Evolutionary conservation across 306 rosid genomes (phyloP).

Genomic region (Bauhinia variegata): DNA sequence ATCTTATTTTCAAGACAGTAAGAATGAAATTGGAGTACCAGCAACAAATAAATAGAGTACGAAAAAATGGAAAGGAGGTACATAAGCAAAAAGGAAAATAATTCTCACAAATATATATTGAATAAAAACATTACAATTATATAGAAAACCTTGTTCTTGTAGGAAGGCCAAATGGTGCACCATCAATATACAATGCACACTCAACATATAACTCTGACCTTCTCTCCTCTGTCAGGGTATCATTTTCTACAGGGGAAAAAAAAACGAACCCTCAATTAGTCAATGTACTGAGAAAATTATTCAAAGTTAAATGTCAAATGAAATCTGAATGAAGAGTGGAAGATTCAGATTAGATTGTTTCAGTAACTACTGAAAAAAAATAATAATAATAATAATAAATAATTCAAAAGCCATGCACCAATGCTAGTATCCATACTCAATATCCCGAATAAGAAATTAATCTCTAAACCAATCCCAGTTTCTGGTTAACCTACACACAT

Average conservation of each 20-base stretch:
- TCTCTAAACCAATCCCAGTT: too few relatives aligned
- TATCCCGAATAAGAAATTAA: constrained; percentile 24
- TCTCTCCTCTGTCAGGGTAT: constrained; percentile 62
- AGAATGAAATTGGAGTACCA: not conserved
- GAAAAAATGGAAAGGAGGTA: not conserved
- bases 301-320: too few relatives aligned
- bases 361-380: not conserved
- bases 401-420: not conserved
- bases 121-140: not conserved
- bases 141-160: constrained; percentile 76
- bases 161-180: constrained; percentile 93
- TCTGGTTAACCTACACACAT: too few relatives aligned
- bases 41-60: not conserved
- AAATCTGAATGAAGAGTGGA: not conserved
- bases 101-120: constrained; percentile 8
- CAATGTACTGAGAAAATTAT: not conserved
- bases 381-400: too few relatives aligned
- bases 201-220: constrained; percentile 79
- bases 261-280: not conserved
- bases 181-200: constrained; percentile 84
- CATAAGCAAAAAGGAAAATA: constrained; percentile 9
- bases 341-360: not conserved
- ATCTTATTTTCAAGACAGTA: constrained; percentile 17
- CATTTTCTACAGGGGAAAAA: constrained; percentile 49
- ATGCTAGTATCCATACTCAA: not conserved